Base-by-base conservation (phyloP, 1,284 basidiomycete genomes). In the Fomitopsis pinicola region DNA sequence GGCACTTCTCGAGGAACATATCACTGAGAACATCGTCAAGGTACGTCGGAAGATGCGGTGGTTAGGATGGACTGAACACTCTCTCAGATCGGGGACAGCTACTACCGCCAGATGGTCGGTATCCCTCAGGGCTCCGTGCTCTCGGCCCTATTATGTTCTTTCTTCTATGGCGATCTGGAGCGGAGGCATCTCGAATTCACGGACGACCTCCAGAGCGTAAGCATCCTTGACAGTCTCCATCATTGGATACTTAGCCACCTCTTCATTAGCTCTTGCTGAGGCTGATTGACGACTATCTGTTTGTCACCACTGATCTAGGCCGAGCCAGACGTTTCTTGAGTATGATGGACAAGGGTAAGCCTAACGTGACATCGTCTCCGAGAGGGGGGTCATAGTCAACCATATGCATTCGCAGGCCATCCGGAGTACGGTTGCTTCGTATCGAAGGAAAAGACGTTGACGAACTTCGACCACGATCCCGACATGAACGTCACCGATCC, bases 61-160 rank as follows among this genome's bases (percentile, higher is more conserved):
- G 3, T 30, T 35, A 15, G 5, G 50, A 40, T 35, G 22, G 8
- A 40, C 54, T 63, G 26, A n/a, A 45, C 19, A 38, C 46, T 10
- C 42, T 30, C 55, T 19, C 22, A 94, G 92, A 93, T 95, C 62
- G 92, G 90, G 0, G 69, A 79, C 8, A 76, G 84, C 45, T 92
- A 92, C 71, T 96, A 91, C 71, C 85, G 91, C 2, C 97, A 99
- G 74, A 83, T 83, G 8, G 84, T 93, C 12, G 97, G 97, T 0
- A 98, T 99, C 35, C 95, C 97, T 0, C 97, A 99, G 73, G 97
- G 97, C 15, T 98, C 95, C 0, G 86, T 94, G 30, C 76, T 99
- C 33, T 97, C 95, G 5, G 87, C 92, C 1, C 71, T 98, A 35
- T 77, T 99, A 1, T 99, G 97, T 71, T 91, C 91, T 1, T 91